Base-by-base conservation (phyloP, 305 asterid species). In the Fraxinus albicans region DNA sequence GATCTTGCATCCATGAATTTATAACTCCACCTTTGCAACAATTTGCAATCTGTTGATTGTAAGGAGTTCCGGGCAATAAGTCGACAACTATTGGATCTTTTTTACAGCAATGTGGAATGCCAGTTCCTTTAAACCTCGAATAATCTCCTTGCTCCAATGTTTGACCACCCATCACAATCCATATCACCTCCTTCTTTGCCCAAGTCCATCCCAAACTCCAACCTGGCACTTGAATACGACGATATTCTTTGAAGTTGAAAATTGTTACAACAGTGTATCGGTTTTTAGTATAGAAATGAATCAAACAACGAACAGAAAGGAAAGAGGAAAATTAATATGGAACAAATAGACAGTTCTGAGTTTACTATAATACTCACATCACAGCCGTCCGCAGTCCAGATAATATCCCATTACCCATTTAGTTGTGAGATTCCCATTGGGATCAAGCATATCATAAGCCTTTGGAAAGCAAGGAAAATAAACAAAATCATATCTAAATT, bases 181-280 rank as follows among this genome's bases (percentile, higher is more conserved):
- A 93, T 55, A 93, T 93, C 76, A 93, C 91, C 82, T 93, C 93
- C 85, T 91, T 90, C 87, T 90, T 91, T 0, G 93, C 93, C 97
- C 97, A 91, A 19, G 91, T 90, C 97, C 95, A 91, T 70, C 97
- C 97, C 79, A 91, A 83, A 33, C 92, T 87, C 97, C 97, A 91
- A 0, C 95, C 97, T 0, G 95, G 94, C 5, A 88, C 90, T 85
- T 86, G 83, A 76, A 92, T 92, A 86, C 87, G 92, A 36, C 94
- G 94, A 34, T 92, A 86, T 77, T 87, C 90, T 82, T 92, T 94
- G 86, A 90, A 89, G 83, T 92, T 90, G 90, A 79, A 90, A 58
- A 92, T 89, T 0, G 92, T 91, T 50, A 89, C 95, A 63, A 86
- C 90, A 15, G 95, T 94, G 95, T 91, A 86, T 80, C 33, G 23